These are phyloP conservation scores for Podospora sp. DNA, from an alignment of 495 filamentous ascomycete species.

Conservation along the genomic window DNA sequence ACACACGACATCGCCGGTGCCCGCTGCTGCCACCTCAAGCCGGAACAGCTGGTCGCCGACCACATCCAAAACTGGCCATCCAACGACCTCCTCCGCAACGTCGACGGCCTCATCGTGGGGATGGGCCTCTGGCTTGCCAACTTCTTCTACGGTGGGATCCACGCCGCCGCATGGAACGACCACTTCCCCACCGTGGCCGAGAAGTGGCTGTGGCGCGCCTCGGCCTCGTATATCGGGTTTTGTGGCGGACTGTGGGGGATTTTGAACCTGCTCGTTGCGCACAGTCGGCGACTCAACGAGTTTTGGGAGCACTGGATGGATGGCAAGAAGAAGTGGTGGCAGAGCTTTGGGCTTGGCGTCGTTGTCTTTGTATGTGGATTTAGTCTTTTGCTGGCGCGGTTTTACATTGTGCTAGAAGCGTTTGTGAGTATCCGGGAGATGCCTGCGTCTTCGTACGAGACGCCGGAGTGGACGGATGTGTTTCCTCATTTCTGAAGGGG, in stretches of 20 bases:
- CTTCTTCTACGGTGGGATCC: slow-evolving; percentile 9
- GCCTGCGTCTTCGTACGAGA: slow-evolving; percentile 5
- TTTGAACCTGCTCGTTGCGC: slow-evolving; percentile 5
- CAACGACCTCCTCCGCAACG: slow-evolving; percentile 7
- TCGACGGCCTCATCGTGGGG: slow-evolving; percentile 10
- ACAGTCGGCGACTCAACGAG: background rate
- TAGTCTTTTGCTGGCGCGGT: background rate
- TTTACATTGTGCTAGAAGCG: slow-evolving; percentile 10
- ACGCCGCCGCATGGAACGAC: slow-evolving; percentile 9
- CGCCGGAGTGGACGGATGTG: background rate
- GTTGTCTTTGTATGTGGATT: background rate
- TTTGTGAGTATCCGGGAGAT: slow-evolving; percentile 11
- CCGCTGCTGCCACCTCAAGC: background rate
- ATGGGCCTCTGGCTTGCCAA: slow-evolving; percentile 5
- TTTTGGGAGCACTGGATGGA: slow-evolving; percentile 11
- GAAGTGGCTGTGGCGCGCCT: slow-evolving; percentile 1
- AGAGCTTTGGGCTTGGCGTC: background rate
- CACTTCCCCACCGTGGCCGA: background rate
- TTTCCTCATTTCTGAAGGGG: too few relatives aligned
- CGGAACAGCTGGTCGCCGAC: slow-evolving; percentile 3
- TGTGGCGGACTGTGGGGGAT: slow-evolving; percentile 7
- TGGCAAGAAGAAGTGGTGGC: slow-evolving; percentile 11
- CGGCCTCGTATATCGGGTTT: background rate
- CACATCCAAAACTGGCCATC: slow-evolving; percentile 8
- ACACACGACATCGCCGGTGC: background rate